phyloP scores from a whole-genome alignment of 345 rosid genomes.

The Laguncularia racemosa region DNA sequence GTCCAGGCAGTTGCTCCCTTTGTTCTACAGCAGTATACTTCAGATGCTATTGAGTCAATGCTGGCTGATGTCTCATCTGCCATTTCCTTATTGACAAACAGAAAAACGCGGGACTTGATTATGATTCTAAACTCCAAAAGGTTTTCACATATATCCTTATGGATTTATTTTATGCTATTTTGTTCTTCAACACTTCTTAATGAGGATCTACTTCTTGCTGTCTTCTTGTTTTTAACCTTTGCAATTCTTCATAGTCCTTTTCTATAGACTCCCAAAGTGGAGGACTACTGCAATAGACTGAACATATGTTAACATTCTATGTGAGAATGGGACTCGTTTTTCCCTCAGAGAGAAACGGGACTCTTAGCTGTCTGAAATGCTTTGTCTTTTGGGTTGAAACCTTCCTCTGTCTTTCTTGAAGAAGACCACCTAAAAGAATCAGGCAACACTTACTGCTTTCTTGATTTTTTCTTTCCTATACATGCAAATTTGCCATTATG shows the following conservation, averaged over 20 bases:
- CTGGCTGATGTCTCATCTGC: conserved; percentile 49
- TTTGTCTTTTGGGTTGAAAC: too few relatives aligned
- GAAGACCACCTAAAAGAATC: too few relatives aligned
- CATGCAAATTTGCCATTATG: background rate
- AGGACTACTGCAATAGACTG: too few relatives aligned
- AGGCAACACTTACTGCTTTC: too few relatives aligned
- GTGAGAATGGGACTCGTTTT: too few relatives aligned
- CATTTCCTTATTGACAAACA: conserved; percentile 72
- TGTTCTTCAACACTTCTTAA: background rate
- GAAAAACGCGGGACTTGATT: conserved; percentile 75
- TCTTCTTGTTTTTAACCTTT: background rate
- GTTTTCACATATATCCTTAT: conserved; percentile 23
- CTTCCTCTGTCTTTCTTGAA: too few relatives aligned
- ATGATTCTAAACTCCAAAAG: conserved; percentile 95
- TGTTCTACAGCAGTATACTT: conserved; percentile 81
- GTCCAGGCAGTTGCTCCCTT: conserved; percentile 87
- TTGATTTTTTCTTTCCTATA: background rate
- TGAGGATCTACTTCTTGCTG: background rate
- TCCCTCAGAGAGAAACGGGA: too few relatives aligned
- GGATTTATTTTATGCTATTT: conserved; percentile 6
- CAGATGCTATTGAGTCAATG: conserved; percentile 74
- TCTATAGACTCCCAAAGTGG: too few relatives aligned
- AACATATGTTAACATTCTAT: too few relatives aligned
- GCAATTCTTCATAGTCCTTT: too few relatives aligned
- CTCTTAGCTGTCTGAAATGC: too few relatives aligned